Evolutionary conservation across 2,329 filamentous ascomycete genomes (phyloP), one percentile per base, ranked within the genome.

Genomic region (Aspergillus clavatus): DNA sequence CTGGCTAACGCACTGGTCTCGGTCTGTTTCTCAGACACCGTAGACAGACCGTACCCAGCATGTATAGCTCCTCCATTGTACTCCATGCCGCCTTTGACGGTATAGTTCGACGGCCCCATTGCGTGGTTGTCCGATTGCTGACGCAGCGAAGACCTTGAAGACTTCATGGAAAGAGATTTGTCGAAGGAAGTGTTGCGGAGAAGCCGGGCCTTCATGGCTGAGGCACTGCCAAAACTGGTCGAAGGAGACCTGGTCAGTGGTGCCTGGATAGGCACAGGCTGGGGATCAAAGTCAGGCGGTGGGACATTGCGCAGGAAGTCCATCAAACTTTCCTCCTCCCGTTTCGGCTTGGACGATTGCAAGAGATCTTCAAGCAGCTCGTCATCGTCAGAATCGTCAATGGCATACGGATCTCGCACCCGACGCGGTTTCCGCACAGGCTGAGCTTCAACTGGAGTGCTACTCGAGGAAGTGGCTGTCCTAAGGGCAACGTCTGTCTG

Each of bases 381-480:
- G 45, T 88, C 84, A 56, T 83, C 86, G 42, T 72, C 72, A 23
- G 82, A 74, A 18, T 57, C 56, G 60, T 96, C 90, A 52, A 97
- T 88, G n/a, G 89, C 88, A 55, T 97, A 97, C 0, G 91, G 93
- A 59, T 98, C 93, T 45, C 81, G 86, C 41, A 89, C 81, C 22
- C 88, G 82, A 37, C 84, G 80, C 36, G 84, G 87, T 60, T 87
- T 95, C 43, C 86, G 81, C 56, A 81, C 79, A 4, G 87, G 84
- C 62, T 82, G 77, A 66, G 74, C 51, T 31, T 56, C 55, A 14
- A 61, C 57, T 5, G 71, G 67, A 5, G 14, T 8, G n/a, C 33
- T 24, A 16, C 50, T 50, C 28, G 48, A 43, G 7, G 52, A 38
- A 14, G 50, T 48, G 5, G 48, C 18, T 10, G 51, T 49, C 38